Evolutionary conservation across 23 red algal species (phyloP), one percentile per base, ranked within the genome.

Genomic region (Chondrus crispus): DNA sequence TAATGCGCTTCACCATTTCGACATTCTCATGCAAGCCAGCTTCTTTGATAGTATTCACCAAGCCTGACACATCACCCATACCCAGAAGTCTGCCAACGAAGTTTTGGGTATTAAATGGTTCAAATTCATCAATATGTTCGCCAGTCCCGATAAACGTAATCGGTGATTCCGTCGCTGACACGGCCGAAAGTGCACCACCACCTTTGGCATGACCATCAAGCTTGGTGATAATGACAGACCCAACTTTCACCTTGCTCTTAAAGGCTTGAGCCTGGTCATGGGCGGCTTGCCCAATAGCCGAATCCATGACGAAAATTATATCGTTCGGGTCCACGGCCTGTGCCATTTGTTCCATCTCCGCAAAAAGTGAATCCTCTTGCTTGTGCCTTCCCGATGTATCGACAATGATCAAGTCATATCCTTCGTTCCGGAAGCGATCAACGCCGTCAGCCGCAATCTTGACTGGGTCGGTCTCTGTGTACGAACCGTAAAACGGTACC

Each of bases 271-370:
- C 96, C 81, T 98, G 96, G 79, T 98, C 96, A 46, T 95, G 81
- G 5, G 94, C 96, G 12, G 96, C 95, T 66, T 98, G 96, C 16
- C 96, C 96, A 64, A 98, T 98, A 24, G 96, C 89, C 10, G 92
- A 94, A 83, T 98, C 96, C 96, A 98, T 98, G 38, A 98, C 96
- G 62, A 98, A 98, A 26, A 95, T 90, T 50, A 98, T 95, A 77
- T 92, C 86, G 5, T 84, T 93, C 9, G 96, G 96, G 30, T 93
- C 51, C 48, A 98, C 55, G 0, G 93, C 85, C 11, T 85, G 20
- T 14, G 82, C 85, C 93, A 98, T 84, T 87, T 98, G 96, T 72
- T 96, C 90, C 96, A 98, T 98, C 78, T 98, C 96, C 20, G 91
- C 96, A 75, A 98, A 98, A 24, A 98, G 86, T 12, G 96, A 89